Evolutionary conservation across 208 protist genomes (phyloP), one percentile per base, ranked within the genome.

Genomic region (Crithidia sp.): DNA sequence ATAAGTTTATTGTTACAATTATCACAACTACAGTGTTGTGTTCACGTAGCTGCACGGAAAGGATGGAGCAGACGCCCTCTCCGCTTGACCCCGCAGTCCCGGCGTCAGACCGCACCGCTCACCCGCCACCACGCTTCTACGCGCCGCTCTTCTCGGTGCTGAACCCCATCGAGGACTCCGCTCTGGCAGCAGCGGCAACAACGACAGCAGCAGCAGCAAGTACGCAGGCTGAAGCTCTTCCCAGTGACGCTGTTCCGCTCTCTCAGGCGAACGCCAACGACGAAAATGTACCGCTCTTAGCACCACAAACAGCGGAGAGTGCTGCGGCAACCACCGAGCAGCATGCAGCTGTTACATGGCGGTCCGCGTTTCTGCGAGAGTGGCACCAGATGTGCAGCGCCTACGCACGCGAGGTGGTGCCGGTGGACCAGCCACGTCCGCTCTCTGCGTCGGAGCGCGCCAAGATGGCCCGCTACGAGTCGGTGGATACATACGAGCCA

Each of bases 391-490:
- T 78, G 19, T 49, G 53, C 4, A 63, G 45, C 2, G 60, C 52
- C 3, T 81, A 70, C 55, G 58, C 67, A 10, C 58, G 41, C 0
- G 67, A 70, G 28, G 70, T 83, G 53, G n/a, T 80, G 36, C 70
- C 79, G 4, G 71, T 45, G 37, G 69, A 66, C 12, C 68, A 75
- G 55, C 85, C 77, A 1, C 84, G 69, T 43, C 61, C 61, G n/a
- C 76, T 81, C 53, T 61, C 69, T 0, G 58, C 73, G 5, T 4
- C 52, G 12, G 81, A 90, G 52, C 81, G 78, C 3, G 17, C 28
- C 3, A 82, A 85, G 56, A 87, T 90, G 85, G 58, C 79, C 19
- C 85, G 73, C 52, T 90, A 90, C 65, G 85, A 90, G 54, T 86
- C 85, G 5, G 70, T 87, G 17, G 82, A 86, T 60, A 86, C 85